phyloP scores from a whole-genome alignment of 1,284 basidiomycete species.

The Melampsora medusae region DNA sequence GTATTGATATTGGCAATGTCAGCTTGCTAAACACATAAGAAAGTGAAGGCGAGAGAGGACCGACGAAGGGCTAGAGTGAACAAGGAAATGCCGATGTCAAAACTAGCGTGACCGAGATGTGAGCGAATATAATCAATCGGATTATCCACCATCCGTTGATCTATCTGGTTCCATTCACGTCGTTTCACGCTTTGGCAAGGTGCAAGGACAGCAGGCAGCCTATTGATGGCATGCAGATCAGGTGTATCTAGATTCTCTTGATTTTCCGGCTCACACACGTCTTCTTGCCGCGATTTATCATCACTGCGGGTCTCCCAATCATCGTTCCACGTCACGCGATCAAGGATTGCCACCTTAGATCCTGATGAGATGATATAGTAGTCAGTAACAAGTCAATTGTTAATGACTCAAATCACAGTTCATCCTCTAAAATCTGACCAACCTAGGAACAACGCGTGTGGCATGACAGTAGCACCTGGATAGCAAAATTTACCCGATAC shows the following conservation, averaged over 20 bases:
- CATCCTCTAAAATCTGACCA: not conserved
- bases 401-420: too few species aligned
- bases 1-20: not conserved
- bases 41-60: slow-evolving; percentile 8
- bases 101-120: slow-evolving; percentile 51
- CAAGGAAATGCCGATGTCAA: slow-evolving; percentile 53
- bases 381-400: too few species aligned
- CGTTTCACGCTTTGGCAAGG: too few species aligned
- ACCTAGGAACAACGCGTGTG: slow-evolving; percentile 78
- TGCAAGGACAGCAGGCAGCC: too few species aligned
- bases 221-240: too few species aligned
- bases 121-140: not conserved
- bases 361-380: not conserved
- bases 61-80: slow-evolving; percentile 50
- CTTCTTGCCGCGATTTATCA: not conserved
- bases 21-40: slow-evolving; percentile 43
- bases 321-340: slow-evolving; percentile 7
- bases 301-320: not conserved
- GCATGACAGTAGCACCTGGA: slow-evolving; percentile 74
- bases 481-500: slow-evolving; percentile 60
- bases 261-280: not conserved
- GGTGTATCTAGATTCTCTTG: too few species aligned
- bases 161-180: too few species aligned
- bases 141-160: not conserved
- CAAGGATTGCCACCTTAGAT: slow-evolving; percentile 36